Evolutionary conservation across 2,329 filamentous ascomycete species (phyloP).

Genomic region (Dactylonectria macrodidyma): DNA sequence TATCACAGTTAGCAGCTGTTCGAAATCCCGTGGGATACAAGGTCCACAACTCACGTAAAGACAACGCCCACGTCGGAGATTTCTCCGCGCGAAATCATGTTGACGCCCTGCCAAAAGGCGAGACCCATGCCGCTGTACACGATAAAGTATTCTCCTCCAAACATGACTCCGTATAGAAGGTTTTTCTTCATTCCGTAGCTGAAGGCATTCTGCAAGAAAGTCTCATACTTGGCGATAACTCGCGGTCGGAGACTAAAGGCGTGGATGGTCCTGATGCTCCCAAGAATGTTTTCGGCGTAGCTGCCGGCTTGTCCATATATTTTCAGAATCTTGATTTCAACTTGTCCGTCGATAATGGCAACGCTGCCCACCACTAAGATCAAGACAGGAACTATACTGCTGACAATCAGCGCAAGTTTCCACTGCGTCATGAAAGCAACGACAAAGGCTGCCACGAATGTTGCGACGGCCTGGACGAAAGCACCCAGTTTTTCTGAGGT

Average conservation of each 20-base stretch:
- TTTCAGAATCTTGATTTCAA: conserved; percentile 51
- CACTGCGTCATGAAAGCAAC: conserved; percentile 56
- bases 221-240: conserved; percentile 53
- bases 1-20: neutral
- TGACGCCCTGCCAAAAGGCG: conserved; percentile 59
- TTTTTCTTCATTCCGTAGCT: conserved; percentile 53
- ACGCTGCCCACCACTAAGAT: conserved; percentile 44
- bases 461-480: conserved; percentile 53
- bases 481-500: conserved; percentile 56
- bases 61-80: conserved; percentile 53
- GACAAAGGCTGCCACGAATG: conserved; percentile 54
- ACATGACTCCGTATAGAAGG: conserved; percentile 52
- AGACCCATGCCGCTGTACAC: conserved; percentile 56
- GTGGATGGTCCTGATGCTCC: conserved; percentile 54
- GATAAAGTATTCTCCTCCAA: conserved; percentile 54
- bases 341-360: conserved; percentile 40
- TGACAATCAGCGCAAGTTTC: conserved; percentile 58
- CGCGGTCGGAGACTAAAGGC: conserved; percentile 56
- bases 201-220: conserved; percentile 51
- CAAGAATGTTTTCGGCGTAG: conserved; percentile 52
- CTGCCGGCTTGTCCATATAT: conserved; percentile 49
- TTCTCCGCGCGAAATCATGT: conserved; percentile 52
- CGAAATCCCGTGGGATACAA: neutral
- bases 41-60: conserved; percentile 50
- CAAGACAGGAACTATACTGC: conserved; percentile 31